Conservation (phyloP, 306 rosid genomes). For the Prunus mume region DNA sequence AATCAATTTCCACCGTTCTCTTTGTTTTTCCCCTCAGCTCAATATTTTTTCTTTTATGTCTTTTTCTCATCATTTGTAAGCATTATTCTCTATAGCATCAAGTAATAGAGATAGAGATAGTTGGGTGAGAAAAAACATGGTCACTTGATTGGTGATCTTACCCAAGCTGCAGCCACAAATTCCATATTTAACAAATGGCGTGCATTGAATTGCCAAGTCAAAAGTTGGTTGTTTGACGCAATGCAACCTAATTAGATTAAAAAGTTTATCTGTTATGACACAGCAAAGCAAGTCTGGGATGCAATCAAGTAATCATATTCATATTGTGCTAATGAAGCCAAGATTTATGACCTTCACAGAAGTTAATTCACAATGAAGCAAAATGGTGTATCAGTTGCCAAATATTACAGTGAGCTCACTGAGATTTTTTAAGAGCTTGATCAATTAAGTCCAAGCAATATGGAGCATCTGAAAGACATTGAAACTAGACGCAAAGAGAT, state of each 20-base stretch:
- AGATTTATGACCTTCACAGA: neutral
- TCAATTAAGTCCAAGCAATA: neutral
- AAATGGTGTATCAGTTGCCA: neutral
- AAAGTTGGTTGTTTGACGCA: neutral
- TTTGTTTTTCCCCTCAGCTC: no score
- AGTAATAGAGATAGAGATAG: neutral
- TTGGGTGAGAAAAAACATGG: neutral
- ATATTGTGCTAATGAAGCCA: neutral
- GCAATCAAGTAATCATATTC: neutral
- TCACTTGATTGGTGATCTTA: neutral
- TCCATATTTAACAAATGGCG: neutral
- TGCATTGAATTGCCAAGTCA: neutral
- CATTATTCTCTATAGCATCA: neutral
- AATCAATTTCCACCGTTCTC: no score
- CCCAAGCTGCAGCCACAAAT: neutral
- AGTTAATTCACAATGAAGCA: neutral
- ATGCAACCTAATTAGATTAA: constrained; percentile 1
- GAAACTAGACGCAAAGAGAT: neutral
- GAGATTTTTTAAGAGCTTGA: neutral
- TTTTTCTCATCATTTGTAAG: no score
- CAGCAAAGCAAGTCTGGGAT: neutral
- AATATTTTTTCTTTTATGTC: no score
- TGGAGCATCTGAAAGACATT: neutral
- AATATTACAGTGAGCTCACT: neutral
- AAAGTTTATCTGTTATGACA: neutral